These are phyloP conservation scores for Calonectria henricotiae DNA, from an alignment of 2,329 filamentous ascomycete species.

Conservation along the genomic window DNA sequence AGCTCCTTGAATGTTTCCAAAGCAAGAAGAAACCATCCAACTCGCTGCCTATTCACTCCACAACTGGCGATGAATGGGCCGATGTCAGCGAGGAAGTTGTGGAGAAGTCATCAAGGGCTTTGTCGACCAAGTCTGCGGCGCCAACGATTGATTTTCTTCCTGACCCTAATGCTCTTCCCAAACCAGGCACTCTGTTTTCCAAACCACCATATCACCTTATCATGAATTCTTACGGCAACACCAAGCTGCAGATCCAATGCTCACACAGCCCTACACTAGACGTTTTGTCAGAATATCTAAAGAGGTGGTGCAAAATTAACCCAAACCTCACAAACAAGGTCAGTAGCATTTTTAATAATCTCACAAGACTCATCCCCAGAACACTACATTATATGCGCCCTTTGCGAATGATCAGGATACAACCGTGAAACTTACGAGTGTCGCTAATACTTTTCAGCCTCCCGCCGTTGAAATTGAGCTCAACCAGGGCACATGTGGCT, in stretches of 20 bases:
- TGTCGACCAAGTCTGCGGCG: background rate
- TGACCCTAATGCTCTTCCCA: slow-evolving; percentile 59
- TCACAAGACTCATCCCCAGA: background rate
- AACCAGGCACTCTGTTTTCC: slow-evolving; percentile 66
- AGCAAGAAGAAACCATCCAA: slow-evolving; percentile 39
- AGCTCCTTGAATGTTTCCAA: slow-evolving; percentile 59
- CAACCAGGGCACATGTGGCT: slow-evolving; percentile 64
- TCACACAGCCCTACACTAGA: slow-evolving; percentile 66
- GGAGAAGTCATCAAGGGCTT: slow-evolving; percentile 30
- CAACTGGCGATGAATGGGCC: slow-evolving; percentile 63
- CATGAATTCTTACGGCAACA: slow-evolving; percentile 54
- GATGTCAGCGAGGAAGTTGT: slow-evolving; percentile 57
- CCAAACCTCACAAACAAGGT: slow-evolving; percentile 58
- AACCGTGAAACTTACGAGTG: too few relatives aligned
- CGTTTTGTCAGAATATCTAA: slow-evolving; percentile 64
- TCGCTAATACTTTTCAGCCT: slow-evolving; percentile 55
- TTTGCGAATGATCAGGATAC: too few relatives aligned
- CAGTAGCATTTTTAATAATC: slow-evolving; percentile 31
- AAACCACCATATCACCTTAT: slow-evolving; percentile 67
- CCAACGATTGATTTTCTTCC: slow-evolving; percentile 58
- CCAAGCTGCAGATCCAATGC: slow-evolving; percentile 62
- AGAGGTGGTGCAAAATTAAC: slow-evolving; percentile 65
- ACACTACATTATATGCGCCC: background rate
- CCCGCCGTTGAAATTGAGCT: slow-evolving; percentile 62
- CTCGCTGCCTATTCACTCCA: slow-evolving; percentile 44